Base-by-base conservation (phyloP, 139 green algal genomes). In the Haematococcus lacustris region DNA sequence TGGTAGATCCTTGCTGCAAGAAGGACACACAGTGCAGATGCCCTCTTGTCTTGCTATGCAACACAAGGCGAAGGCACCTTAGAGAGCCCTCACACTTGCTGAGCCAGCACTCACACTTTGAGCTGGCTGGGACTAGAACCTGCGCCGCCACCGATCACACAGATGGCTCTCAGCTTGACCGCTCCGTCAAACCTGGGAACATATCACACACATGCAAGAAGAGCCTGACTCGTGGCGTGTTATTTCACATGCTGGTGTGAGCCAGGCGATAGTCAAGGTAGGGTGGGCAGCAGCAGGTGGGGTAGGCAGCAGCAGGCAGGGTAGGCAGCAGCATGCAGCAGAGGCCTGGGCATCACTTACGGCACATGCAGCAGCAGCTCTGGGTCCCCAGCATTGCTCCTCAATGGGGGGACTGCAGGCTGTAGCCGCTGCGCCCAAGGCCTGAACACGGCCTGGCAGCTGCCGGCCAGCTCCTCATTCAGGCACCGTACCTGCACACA, bases 291-390 rank as follows among this genome's bases (percentile, higher is more conserved):
- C n/a, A n/a, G n/a, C n/a, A n/a, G n/a, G n/a, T n/a, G n/a, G n/a
- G n/a, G n/a, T n/a, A n/a, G n/a, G n/a, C n/a, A n/a, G n/a, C n/a
- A n/a, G n/a, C n/a, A n/a, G n/a, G n/a, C n/a, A n/a, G n/a, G n/a
- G n/a, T n/a, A n/a, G n/a, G n/a, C n/a, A n/a, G n/a, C n/a, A n/a
- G n/a, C n/a, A n/a, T n/a, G n/a, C n/a, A n/a, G n/a, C n/a, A n/a
- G n/a, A n/a, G n/a, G n/a, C n/a, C n/a, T n/a, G n/a, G 32, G 3
- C 43, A 59, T 23, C 40, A 76, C 82, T 82, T 71, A 91, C 66
- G 88, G 89, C 9, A 97, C 85, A 50, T 95, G 88, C 51, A 97
- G 73, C 69, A 97, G 85, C 70, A 97, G 80, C 78, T 97, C 92
- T 9, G 85, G 76, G 60, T 97, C 92, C 43, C 94, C 92, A 1